These are phyloP conservation scores for Mycocentrospora acerina DNA, from an alignment of 2,329 filamentous ascomycete species.

Conservation along the genomic window DNA sequence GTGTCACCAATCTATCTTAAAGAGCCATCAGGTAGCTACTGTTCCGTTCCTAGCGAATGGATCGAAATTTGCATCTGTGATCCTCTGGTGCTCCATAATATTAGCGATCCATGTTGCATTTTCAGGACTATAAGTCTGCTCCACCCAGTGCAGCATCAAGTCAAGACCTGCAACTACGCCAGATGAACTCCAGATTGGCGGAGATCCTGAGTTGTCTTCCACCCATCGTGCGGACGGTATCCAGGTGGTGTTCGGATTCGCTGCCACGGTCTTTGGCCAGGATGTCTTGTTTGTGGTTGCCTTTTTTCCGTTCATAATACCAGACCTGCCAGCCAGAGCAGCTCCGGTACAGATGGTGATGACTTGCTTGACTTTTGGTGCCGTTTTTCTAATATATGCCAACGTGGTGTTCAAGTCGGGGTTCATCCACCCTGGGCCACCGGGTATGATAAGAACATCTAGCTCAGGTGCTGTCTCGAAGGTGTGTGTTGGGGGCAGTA, in stretches of 20 bases:
- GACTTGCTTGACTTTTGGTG: conserved; percentile 55
- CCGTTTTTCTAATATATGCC: conserved; percentile 51
- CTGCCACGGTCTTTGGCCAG: conserved; percentile 43
- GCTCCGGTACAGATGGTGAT: conserved; percentile 68
- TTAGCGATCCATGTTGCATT: conserved; percentile 53
- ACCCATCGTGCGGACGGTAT: conserved; percentile 63
- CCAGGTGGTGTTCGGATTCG: conserved; percentile 59
- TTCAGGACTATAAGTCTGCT: conserved; percentile 53
- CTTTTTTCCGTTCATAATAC: conserved; percentile 59
- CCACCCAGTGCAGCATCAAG: conserved; percentile 58
- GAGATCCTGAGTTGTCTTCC: conserved; percentile 55
- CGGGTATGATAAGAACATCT: conserved; percentile 66
- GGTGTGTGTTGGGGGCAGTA: conserved; percentile 53
- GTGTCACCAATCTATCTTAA: background rate
- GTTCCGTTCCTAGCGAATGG: conserved; percentile 51
- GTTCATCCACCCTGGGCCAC: conserved; percentile 54
- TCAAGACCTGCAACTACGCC: conserved; percentile 65
- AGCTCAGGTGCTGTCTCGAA: conserved; percentile 54
- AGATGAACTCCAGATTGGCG: conserved; percentile 60
- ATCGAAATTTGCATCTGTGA: conserved; percentile 53
- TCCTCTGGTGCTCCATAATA: conserved; percentile 60
- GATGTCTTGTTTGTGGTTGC: conserved; percentile 47
- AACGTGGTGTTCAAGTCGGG: conserved; percentile 37
- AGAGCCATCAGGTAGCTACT: background rate
- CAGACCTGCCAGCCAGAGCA: conserved; percentile 58